A percentile compares a stretch with the other conserved stretches of the same genome.
phyloP scores from a whole-genome alignment of 257 asterid species.

The Petunia axillaris region DNA sequence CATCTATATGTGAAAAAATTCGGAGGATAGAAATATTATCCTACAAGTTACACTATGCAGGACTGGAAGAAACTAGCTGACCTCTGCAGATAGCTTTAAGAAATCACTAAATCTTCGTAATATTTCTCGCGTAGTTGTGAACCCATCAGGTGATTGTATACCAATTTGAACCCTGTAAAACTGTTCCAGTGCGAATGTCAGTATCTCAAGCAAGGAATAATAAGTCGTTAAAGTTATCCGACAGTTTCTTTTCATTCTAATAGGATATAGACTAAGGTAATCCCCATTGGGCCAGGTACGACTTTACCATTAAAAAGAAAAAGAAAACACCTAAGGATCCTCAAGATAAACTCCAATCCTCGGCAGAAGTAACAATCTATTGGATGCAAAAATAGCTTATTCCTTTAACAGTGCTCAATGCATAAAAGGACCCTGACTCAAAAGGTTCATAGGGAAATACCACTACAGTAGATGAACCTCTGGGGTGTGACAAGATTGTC shows the following conservation, averaged over 20 bases:
- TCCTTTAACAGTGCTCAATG: conserved; percentile 14
- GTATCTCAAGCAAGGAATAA: conserved; percentile 13
- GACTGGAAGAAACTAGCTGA: conserved; percentile 37
- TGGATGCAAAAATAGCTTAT: background rate
- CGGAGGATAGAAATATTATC: conserved; percentile 3
- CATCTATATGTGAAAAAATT: background rate
- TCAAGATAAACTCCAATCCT: background rate
- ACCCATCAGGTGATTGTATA: conserved; percentile 74
- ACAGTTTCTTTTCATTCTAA: background rate
- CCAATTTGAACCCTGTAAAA: conserved; percentile 84
- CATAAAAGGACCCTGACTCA: conserved; percentile 16
- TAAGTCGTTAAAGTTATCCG: background rate
- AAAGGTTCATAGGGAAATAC: conserved; percentile 39
- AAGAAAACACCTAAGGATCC: background rate
- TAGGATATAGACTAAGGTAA: background rate
- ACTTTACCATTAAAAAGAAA: background rate
- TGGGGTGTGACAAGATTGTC: conserved; percentile 53
- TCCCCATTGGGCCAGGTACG: conserved; percentile 17
- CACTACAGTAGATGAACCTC: conserved; percentile 62
- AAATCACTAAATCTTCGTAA: conserved; percentile 73
- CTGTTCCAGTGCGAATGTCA: conserved; percentile 40
- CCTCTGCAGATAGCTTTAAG: conserved; percentile 65
- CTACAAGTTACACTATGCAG: background rate
- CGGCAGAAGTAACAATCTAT: background rate
- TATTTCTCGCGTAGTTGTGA: conserved; percentile 55